These are phyloP conservation scores for Nannochloropsis gaditana DNA, from an alignment of 108 stramenopile genomes.

Conservation along the genomic window DNA sequence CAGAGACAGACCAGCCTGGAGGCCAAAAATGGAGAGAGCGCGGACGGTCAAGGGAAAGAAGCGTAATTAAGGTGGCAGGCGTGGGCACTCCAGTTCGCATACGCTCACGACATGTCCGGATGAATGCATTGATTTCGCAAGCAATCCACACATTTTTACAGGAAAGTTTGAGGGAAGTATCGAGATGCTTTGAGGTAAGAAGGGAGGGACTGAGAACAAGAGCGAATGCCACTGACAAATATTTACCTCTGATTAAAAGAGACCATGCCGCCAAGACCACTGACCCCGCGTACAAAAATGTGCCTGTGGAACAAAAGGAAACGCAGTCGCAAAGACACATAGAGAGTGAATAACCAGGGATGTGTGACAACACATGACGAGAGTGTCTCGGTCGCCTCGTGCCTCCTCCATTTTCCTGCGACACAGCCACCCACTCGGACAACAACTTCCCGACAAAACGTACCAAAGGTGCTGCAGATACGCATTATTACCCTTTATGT, in stretches of 20 bases:
- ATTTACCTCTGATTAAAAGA: background rate
- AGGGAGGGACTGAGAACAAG: background rate
- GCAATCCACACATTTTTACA: too few relatives aligned
- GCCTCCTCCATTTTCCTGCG: background rate
- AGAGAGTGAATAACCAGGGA: background rate
- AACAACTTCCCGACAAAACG: background rate
- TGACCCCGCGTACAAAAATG: background rate
- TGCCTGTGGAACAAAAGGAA: background rate
- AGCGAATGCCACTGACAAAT: background rate
- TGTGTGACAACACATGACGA: background rate
- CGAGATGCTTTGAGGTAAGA: background rate
- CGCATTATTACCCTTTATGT: background rate
- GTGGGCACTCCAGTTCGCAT: too few relatives aligned
- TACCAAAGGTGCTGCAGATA: constrained; percentile 15
- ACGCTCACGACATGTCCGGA: too few relatives aligned
- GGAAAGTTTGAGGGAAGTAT: too few relatives aligned
- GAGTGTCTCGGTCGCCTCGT: background rate
- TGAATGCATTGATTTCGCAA: too few relatives aligned
- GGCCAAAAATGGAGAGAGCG: background rate
- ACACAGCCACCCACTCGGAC: background rate
- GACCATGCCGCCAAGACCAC: background rate
- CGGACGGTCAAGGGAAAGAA: too few relatives aligned
- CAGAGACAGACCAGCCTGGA: background rate
- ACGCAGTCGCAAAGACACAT: background rate
- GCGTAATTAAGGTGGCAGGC: too few relatives aligned